A percentile compares a stretch with the other conserved stretches of the same genome.
Evolutionary conservation across 2,329 filamentous ascomycete genomes (phyloP).

Genomic region (Xylariaceae sp.): DNA sequence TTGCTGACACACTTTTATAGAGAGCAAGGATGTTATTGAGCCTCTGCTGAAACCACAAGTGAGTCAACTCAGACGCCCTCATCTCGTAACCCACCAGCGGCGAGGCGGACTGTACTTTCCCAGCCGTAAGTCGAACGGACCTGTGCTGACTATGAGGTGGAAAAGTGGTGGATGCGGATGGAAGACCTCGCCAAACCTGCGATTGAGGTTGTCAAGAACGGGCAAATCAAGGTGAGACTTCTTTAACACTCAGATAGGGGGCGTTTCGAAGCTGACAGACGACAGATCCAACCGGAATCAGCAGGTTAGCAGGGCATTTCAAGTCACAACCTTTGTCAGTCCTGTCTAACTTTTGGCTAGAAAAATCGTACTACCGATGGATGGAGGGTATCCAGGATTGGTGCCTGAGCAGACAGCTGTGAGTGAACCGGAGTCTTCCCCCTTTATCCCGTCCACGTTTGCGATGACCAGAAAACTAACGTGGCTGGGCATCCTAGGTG

Average conservation of each 20-base stretch:
- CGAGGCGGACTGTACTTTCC: too few relatives aligned
- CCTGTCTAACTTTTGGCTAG: too few relatives aligned
- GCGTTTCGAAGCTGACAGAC: background rate
- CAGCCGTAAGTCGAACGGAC: too few relatives aligned
- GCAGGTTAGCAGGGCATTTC: conserved; percentile 34
- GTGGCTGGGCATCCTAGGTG: conserved; percentile 32
- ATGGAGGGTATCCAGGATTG: conserved; percentile 82
- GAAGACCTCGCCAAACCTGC: conserved; percentile 57
- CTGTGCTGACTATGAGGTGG: background rate
- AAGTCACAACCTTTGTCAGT: background rate
- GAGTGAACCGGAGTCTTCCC: background rate
- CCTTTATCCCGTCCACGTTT: background rate
- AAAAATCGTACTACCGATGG: conserved; percentile 83
- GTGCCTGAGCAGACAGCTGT: conserved; percentile 88
- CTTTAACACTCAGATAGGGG: background rate
- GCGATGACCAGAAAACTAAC: too few relatives aligned
- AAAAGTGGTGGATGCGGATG: conserved; percentile 89
- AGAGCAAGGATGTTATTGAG: conserved; percentile 90
- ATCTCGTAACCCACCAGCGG: too few relatives aligned
- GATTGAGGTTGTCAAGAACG: conserved; percentile 71
- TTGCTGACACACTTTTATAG: too few relatives aligned
- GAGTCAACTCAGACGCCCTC: background rate
- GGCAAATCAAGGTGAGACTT: conserved; percentile 57
- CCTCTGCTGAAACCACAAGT: conserved; percentile 82
- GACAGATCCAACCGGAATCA: conserved; percentile 64